These are phyloP conservation scores for Eutrema japonicum DNA, from an alignment of 345 rosid species.

Conservation along the genomic window DNA sequence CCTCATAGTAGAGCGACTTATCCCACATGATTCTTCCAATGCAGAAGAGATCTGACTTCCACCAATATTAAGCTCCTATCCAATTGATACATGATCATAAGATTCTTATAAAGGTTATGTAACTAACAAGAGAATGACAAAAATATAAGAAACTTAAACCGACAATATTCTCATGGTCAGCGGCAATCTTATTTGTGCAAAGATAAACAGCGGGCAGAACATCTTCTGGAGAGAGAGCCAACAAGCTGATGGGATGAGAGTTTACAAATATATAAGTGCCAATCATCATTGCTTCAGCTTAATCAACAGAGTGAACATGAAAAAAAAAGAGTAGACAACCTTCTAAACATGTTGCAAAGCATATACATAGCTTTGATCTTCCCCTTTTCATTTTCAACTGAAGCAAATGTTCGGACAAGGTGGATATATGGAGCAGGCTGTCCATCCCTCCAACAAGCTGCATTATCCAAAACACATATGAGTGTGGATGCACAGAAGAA, in stretches of 20 bases:
- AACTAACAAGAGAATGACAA: slow-evolving; percentile 2
- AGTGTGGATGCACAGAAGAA: slow-evolving; percentile 14
- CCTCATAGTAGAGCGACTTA: slow-evolving; percentile 62
- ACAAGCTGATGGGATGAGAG: slow-evolving; percentile 57
- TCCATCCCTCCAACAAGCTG: slow-evolving; percentile 88
- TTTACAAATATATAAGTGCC: slow-evolving; percentile 23
- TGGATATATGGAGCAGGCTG: slow-evolving; percentile 83
- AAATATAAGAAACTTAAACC: slow-evolving; percentile 33
- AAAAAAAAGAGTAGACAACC: slow-evolving; percentile 46
- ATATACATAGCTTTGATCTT: slow-evolving; percentile 84
- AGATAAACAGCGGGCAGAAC: slow-evolving; percentile 81
- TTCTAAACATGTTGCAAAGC: slow-evolving; percentile 96
- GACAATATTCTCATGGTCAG: slow-evolving; percentile 85
- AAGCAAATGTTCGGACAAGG: slow-evolving; percentile 81
- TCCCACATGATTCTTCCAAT: slow-evolving; percentile 89
- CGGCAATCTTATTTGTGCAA: slow-evolving; percentile 86
- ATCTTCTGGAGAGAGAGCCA: slow-evolving; percentile 88
- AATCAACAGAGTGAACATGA: neutral
- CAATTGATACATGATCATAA: slow-evolving; percentile 28
- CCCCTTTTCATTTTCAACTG: slow-evolving; percentile 81
- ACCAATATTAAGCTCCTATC: slow-evolving; percentile 85
- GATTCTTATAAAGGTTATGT: neutral
- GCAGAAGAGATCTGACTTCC: slow-evolving; percentile 80
- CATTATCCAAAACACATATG: slow-evolving; percentile 28
- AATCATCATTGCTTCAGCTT: slow-evolving; percentile 29